These are phyloP conservation scores for Kalmusia sp. DNA, from an alignment of 2,329 filamentous ascomycete species.

Conservation along the genomic window DNA sequence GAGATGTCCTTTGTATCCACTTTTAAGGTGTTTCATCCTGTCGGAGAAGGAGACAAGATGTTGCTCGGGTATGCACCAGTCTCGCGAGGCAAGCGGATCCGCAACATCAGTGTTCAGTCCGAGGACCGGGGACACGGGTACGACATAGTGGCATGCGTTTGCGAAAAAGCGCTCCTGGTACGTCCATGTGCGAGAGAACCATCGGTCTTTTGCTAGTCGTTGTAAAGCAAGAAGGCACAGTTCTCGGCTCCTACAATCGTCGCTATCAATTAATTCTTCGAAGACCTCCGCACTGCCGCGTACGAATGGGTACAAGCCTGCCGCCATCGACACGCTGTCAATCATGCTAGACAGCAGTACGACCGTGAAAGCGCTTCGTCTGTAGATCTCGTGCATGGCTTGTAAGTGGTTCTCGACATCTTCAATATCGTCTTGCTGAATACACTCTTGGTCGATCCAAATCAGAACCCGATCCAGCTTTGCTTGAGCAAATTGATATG, in stretches of 20 bases:
- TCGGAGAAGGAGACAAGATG: neutral
- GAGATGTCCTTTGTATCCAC: neutral
- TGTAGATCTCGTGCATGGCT: conserved; percentile 10
- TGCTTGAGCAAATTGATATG: neutral
- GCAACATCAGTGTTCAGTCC: neutral
- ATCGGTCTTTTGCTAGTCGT: neutral
- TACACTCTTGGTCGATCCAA: conserved; percentile 16
- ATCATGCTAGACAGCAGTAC: conserved; percentile 1
- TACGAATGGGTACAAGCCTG: neutral
- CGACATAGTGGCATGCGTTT: neutral
- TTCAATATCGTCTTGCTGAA: conserved; percentile 1
- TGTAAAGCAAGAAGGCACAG: neutral
- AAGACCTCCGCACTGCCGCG: neutral
- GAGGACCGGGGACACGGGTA: neutral
- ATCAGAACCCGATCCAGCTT: neutral
- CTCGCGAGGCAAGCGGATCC: neutral
- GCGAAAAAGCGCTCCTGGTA: conserved; percentile 4
- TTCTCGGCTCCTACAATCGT: neutral
- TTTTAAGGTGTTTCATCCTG: neutral
- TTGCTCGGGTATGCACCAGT: neutral
- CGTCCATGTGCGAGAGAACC: conserved; percentile 3
- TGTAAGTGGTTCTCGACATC: conserved; percentile 9
- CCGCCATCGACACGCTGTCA: neutral
- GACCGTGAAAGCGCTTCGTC: neutral
- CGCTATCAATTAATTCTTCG: neutral